Percentiles rank a stretch among this genome's conserved stretches.
Conservation (phyloP, 2,329 filamentous ascomycete genomes). For the Beauveria pseudobassiana region DNA sequence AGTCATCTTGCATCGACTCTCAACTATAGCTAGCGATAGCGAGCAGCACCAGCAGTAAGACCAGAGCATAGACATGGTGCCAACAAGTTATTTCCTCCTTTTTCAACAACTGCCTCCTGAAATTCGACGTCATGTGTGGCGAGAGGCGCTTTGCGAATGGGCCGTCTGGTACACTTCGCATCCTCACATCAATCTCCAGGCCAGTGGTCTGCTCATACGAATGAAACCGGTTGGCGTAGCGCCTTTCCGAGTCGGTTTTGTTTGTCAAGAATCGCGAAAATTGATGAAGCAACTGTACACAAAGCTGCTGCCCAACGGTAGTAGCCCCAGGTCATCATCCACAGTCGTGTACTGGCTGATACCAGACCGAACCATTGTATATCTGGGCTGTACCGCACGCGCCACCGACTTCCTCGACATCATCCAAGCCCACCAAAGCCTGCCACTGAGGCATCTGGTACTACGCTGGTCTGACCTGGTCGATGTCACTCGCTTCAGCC, state of each 20-base stretch:
- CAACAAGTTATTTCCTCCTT: not conserved
- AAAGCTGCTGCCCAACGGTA: not conserved
- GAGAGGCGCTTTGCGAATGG: conserved; percentile 4
- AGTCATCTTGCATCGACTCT: not conserved
- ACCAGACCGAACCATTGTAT: conserved; percentile 4
- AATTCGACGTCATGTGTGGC: conserved; percentile 4
- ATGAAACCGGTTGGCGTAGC: conserved; percentile 5
- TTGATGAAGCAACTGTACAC: conserved; percentile 1
- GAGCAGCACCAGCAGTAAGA: not conserved
- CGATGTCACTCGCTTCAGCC: conserved; percentile 2
- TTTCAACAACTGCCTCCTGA: conserved; percentile 3
- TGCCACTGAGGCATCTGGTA: conserved; percentile 5
- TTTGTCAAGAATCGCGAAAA: conserved; percentile 6
- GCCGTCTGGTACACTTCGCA: conserved; percentile 9
- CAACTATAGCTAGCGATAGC: not conserved
- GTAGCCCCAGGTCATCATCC: not conserved
- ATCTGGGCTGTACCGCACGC: conserved; percentile 8
- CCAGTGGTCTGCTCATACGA: not conserved
- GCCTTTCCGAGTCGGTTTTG: not conserved
- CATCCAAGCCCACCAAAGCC: not conserved
- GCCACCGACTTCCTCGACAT: conserved; percentile 10
- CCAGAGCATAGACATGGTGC: not conserved
- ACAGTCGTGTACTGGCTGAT: conserved; percentile 7
- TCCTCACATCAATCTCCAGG: conserved; percentile 8
- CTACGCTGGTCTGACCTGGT: conserved; percentile 4